Evolutionary conservation across 306 rosid species (phyloP).

Genomic region (Citrullus amarus): DNA sequence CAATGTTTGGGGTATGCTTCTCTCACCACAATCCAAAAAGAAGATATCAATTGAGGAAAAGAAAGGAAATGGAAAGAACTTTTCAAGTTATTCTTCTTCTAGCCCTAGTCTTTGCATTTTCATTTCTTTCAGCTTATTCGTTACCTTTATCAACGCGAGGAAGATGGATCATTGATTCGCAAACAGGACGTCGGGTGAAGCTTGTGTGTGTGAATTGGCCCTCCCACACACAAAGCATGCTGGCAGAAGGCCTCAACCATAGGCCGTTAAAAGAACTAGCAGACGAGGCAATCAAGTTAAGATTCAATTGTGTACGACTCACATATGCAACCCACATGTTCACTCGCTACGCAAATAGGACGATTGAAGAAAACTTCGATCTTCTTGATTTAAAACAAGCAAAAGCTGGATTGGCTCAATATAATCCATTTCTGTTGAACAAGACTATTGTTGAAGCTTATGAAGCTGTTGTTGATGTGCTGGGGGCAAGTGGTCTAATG

Average conservation of each 20-base stretch:
- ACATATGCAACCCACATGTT: neutral
- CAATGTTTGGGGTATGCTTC: neutral
- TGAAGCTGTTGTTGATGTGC: constrained; percentile 23
- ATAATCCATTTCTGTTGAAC: constrained; percentile 1
- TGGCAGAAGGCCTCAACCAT: neutral
- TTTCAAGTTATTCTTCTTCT: neutral
- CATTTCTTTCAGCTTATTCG: neutral
- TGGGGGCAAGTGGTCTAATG: constrained; percentile 26
- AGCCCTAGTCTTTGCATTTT: neutral
- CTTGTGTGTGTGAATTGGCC: neutral
- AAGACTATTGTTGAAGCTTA: constrained; percentile 27
- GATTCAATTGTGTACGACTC: neutral
- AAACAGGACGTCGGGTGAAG: neutral
- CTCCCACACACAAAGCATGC: neutral
- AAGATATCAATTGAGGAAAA: neutral
- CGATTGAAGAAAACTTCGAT: neutral
- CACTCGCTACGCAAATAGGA: neutral
- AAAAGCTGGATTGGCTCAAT: neutral
- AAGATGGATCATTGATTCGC: neutral
- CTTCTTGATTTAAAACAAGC: neutral
- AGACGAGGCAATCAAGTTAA: neutral
- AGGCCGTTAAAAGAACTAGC: neutral
- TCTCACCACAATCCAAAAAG: neutral
- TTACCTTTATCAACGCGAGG: neutral
- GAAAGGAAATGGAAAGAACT: neutral